phyloP scores from a whole-genome alignment of 306 rosid species.

The Arachis hypogaea region DNA sequence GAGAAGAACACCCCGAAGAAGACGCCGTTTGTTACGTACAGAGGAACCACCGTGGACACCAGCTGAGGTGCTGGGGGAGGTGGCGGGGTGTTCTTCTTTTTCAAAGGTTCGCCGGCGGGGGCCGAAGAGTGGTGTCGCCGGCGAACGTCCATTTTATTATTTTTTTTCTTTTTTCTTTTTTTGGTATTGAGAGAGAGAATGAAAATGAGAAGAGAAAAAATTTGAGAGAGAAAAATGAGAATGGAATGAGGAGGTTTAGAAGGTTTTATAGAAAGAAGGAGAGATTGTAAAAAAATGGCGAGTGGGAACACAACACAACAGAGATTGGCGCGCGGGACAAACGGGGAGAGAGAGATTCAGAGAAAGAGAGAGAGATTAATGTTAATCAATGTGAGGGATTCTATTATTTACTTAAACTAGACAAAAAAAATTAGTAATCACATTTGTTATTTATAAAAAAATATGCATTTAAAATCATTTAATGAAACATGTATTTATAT shows the following conservation, averaged over 20 bases:
- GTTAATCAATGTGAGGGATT: no score
- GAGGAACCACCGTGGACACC: conserved; percentile 42
- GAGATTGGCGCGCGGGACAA: no score
- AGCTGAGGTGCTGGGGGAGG: conserved; percentile 27
- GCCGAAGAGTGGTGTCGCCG: conserved; percentile 43
- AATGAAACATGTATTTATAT: no score
- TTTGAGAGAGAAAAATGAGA: neutral
- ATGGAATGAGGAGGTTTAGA: neutral
- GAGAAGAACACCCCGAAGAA: conserved; percentile 83
- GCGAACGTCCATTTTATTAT: conserved; percentile 58
- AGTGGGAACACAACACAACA: neutral
- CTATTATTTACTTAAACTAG: no score
- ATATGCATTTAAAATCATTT: no score
- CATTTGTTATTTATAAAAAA: no score
- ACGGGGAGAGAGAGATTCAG: no score
- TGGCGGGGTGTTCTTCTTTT: conserved; percentile 21
- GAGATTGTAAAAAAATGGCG: conserved; percentile 4
- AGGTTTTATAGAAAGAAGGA: conserved; percentile 7
- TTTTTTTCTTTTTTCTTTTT: no score
- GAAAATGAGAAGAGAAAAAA: neutral
- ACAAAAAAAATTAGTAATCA: no score
- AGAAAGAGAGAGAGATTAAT: no score
- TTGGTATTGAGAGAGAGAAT: no score
- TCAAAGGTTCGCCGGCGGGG: conserved; percentile 32
- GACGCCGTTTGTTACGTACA: conserved; percentile 60